Conservation (phyloP, 345 rosid genomes). For the Luvunga scandens region DNA sequence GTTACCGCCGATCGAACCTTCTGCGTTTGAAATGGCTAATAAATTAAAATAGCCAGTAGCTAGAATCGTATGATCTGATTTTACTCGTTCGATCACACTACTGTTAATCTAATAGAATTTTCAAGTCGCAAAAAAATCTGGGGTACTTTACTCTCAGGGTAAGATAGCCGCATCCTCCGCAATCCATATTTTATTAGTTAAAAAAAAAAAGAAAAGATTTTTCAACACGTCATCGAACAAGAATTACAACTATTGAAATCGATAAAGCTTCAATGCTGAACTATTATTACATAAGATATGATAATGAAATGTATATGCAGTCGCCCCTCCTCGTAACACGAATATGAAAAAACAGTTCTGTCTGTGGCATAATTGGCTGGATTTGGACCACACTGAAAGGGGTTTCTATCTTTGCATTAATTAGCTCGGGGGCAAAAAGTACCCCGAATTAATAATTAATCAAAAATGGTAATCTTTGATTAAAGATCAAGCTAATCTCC, state of each 20-base stretch:
- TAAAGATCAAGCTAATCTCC: neutral
- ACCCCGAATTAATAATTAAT: neutral
- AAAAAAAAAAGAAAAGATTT: too few relatives aligned
- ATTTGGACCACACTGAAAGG: neutral
- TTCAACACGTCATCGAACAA: neutral
- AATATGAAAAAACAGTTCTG: neutral
- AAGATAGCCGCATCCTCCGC: too few relatives aligned
- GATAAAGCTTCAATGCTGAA: neutral
- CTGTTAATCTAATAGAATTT: too few relatives aligned
- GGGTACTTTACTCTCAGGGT: too few relatives aligned
- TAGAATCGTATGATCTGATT: too few relatives aligned
- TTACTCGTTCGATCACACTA: too few relatives aligned
- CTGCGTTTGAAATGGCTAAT: too few relatives aligned
- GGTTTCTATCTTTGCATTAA: neutral
- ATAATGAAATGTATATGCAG: neutral
- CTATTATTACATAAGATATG: neutral
- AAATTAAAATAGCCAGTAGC: too few relatives aligned
- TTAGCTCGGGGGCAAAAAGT: neutral
- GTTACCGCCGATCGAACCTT: too few relatives aligned
- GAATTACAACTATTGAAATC: neutral
- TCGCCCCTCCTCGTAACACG: neutral
- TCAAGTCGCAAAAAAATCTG: too few relatives aligned
- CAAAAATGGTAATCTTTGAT: neutral
- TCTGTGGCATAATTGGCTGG: too few relatives aligned
- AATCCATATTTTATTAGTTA: too few relatives aligned